Evolutionary conservation across 768 basidiomycete species (phyloP).

Genomic region (Boletus fagicola): DNA sequence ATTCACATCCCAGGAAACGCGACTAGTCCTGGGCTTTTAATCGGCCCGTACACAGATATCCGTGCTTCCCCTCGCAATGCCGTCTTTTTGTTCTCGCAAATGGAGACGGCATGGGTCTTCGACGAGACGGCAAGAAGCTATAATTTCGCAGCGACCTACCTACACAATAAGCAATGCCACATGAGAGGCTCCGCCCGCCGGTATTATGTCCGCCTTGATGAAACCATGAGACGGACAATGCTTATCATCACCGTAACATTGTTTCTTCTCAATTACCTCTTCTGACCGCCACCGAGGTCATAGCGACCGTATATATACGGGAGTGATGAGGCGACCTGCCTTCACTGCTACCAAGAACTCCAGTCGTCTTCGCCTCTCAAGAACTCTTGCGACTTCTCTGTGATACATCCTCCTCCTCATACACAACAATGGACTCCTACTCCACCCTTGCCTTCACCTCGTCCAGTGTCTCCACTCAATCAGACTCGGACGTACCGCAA

Average conservation of each 20-base stretch:
- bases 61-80: background rate
- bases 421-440: slow-evolving; percentile 23
- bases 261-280: slow-evolving; percentile 17
- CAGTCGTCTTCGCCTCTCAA: slow-evolving; percentile 8
- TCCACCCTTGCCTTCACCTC: background rate
- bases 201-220: slow-evolving; percentile 1
- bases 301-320: slow-evolving; percentile 15
- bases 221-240: background rate
- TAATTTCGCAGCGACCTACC: background rate
- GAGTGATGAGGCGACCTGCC: background rate
- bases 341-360: background rate
- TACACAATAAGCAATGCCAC: slow-evolving; percentile 21
- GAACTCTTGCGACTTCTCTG: slow-evolving; percentile 1
- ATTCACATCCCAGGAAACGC: background rate
- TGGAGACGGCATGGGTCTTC: slow-evolving; percentile 3
- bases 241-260: background rate
- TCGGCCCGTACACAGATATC: background rate
- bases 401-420: slow-evolving; percentile 4
- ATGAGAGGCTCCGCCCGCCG: slow-evolving; percentile 7
- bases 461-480: background rate
- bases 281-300: background rate
- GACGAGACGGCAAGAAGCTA: background rate
- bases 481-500: slow-evolving; percentile 40
- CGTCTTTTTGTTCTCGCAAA: slow-evolving; percentile 24
- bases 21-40: background rate